A percentile compares a stretch with the other conserved stretches of the same genome.
These are phyloP conservation scores for Tuber brumale DNA, from an alignment of 495 filamentous ascomycete species.

Conservation along the genomic window DNA sequence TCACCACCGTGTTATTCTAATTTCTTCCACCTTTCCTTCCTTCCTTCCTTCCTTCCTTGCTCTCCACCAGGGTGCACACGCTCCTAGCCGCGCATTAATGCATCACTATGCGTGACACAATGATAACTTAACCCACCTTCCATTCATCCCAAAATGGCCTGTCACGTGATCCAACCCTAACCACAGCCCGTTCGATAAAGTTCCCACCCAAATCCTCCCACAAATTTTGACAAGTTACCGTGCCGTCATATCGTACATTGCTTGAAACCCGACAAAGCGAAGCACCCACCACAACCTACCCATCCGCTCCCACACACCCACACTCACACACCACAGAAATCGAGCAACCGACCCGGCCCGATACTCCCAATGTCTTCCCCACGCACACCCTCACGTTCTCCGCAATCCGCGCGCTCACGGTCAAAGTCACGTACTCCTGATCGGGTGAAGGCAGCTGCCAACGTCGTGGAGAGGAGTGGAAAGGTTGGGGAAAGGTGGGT, in stretches of 20 bases:
- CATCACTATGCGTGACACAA: neutral
- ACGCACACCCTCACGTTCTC: neutral
- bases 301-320: neutral
- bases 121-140: neutral
- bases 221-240: neutral
- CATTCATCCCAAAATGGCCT: neutral
- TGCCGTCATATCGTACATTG: neutral
- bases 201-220: neutral
- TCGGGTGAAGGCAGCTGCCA: slow-evolving; percentile 5
- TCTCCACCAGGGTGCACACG: neutral
- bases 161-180: slow-evolving; percentile 4
- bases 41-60: neutral
- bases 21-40: too few relatives aligned
- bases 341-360: neutral
- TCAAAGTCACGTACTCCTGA: slow-evolving; percentile 11
- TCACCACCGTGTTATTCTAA: neutral
- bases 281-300: neutral
- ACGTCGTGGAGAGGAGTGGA: slow-evolving; percentile 17
- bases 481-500: slow-evolving; percentile 13
- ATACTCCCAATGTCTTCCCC: neutral
- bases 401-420: neutral
- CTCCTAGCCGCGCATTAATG: too few relatives aligned
- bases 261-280: neutral
- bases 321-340: neutral
- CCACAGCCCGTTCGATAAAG: neutral